Conservation (phyloP, 2,329 filamentous ascomycete genomes). For the Phaeosphaeria sp. region DNA sequence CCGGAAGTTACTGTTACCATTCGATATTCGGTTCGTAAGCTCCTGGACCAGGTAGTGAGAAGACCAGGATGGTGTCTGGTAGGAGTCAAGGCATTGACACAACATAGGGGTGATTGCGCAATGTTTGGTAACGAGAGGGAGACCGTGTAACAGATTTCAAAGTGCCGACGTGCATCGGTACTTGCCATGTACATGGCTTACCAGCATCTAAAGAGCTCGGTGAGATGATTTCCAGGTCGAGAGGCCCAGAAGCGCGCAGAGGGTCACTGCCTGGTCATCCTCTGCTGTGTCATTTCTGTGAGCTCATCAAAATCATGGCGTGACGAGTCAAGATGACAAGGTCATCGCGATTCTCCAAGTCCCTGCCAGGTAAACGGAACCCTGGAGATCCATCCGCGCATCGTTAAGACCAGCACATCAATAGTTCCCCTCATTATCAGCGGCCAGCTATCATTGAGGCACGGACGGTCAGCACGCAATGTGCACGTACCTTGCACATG, state of each 20-base stretch:
- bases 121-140: constrained; percentile 12
- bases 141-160: constrained; percentile 9
- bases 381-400: constrained; percentile 2
- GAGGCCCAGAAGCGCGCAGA: background rate
- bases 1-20: constrained; percentile 1
- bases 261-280: background rate
- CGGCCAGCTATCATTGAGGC: constrained; percentile 10
- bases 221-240: background rate
- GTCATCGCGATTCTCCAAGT: background rate
- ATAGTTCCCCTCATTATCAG: constrained; percentile 6
- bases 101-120: constrained; percentile 4
- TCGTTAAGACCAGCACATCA: constrained; percentile 11
- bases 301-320: background rate
- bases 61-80: background rate
- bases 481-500: constrained; percentile 4
- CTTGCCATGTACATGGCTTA: background rate
- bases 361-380: constrained; percentile 3
- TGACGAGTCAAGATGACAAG: background rate
- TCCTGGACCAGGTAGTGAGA: background rate
- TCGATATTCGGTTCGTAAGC: background rate
- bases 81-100: constrained; percentile 1
- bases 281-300: background rate
- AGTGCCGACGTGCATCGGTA: constrained; percentile 6
- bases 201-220: background rate
- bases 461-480: constrained; percentile 18